Base-by-base conservation (phyloP, 2,329 filamentous ascomycete species). In the Phialocephala sp. region DNA sequence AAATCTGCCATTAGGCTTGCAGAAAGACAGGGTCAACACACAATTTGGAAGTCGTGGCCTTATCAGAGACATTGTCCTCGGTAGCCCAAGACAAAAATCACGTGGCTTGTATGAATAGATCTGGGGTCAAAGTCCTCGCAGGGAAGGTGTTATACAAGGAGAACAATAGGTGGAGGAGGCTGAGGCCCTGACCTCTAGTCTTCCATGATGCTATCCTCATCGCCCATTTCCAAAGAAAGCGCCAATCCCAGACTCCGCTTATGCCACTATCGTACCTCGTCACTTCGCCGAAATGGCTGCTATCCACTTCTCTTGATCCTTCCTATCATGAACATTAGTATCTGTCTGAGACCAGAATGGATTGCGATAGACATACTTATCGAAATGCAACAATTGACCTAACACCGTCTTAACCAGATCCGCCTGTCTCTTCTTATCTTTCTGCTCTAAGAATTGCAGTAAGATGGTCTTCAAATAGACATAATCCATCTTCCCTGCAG, bases 241-340 rank as follows among this genome's bases (percentile, higher is more conserved):
- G 50, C 50, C 50, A 54, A 32, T n/a, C 50, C 50, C 3, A 15
- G 50, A 54, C 50, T 54, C 50, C 50, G 32, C 22, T 32, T 6
- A 54, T 54, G 50, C 50, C 47, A 20, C 50, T 54, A 54, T 54
- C 50, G 50, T 54, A 54, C 50, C 50, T 54, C 45, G 8, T 70
- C 59, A 73, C 50, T 68, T 70, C 18, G 66, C 64, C 20, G 67
- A 66, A 60, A 97, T 89, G 2, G 91, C 93, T 20, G 89, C 86
- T 79, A 90, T 87, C 92, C 93, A 97, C 79, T 92, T 94, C 79
- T 95, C 89, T 79, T 95, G 91, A 72, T 97, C 93, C 72, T 85
- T 87, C 72, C 85, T 88, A 64, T 24, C 66, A 64, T 41, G 59
- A 9, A 43, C 41, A 50, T 73, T 66, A 74, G 67, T 8, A 20